phyloP scores from a whole-genome alignment of 2,329 filamentous ascomycete genomes.

The Acrodontium crateriforme region DNA sequence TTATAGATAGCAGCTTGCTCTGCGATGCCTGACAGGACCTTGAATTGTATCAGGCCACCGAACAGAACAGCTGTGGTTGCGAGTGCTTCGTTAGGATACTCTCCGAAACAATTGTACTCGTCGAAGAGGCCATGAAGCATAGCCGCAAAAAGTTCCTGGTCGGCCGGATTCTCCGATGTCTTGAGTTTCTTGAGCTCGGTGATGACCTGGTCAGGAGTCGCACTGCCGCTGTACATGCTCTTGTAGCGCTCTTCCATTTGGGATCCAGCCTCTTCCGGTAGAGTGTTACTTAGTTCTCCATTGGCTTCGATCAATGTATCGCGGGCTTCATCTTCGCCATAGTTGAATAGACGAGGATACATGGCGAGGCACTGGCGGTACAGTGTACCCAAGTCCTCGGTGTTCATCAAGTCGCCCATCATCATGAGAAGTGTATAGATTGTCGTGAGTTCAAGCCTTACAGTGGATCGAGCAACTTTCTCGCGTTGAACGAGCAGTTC shows the following conservation, averaged over 20 bases:
- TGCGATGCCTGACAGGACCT: constrained; percentile 76
- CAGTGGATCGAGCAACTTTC: constrained; percentile 52
- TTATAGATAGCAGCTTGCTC: constrained; percentile 90
- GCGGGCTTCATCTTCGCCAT: constrained; percentile 60
- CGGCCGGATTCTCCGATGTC: constrained; percentile 63
- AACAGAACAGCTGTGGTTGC: constrained; percentile 94
- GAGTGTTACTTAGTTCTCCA: constrained; percentile 45
- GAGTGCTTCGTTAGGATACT: constrained; percentile 90
- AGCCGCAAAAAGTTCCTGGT: constrained; percentile 92
- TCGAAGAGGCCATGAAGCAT: constrained; percentile 98
- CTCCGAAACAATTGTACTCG: constrained; percentile 88
- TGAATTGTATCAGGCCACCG: constrained; percentile 76
- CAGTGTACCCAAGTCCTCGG: constrained; percentile 61
- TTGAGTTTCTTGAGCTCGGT: constrained; percentile 78
- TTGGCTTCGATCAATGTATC: constrained; percentile 86
- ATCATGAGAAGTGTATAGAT: constrained; percentile 60
- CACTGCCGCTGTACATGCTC: constrained; percentile 89
- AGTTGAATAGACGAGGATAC: constrained; percentile 92
- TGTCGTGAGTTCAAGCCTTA: constrained; percentile 71
- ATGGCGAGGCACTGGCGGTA: constrained; percentile 82
- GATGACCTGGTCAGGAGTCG: constrained; percentile 75
- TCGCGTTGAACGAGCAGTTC: constrained; percentile 63
- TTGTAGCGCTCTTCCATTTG: constrained; percentile 98
- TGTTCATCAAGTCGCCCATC: constrained; percentile 50
- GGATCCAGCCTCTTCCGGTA: constrained; percentile 65